Evolutionary conservation across 73 alveolate genomes (phyloP).

Genomic region (Paramecium sexaurelia): DNA sequence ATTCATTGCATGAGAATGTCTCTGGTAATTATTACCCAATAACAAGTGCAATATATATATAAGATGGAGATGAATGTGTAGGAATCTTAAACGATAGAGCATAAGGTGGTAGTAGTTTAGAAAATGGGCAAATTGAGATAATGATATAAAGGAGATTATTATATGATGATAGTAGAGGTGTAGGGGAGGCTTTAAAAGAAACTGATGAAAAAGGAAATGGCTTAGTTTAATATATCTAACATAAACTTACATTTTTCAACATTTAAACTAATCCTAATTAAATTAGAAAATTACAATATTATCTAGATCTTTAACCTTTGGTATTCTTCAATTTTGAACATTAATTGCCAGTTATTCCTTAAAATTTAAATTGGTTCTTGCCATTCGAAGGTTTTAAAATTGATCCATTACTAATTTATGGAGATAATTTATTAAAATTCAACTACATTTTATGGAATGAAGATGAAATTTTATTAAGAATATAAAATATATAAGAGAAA

Average conservation of each 20-base stretch:
- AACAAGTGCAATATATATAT: conserved; percentile 70
- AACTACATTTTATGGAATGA: neutral
- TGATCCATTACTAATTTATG: neutral
- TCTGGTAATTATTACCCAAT: conserved; percentile 81
- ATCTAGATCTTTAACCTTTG: neutral
- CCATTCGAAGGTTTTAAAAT: neutral
- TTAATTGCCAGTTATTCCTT: neutral
- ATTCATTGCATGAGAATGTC: conserved; percentile 54
- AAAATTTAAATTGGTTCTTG: neutral
- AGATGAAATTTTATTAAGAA: conserved; percentile 8
- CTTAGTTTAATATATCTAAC: neutral
- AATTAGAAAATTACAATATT: neutral
- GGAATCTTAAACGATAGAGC: conserved; percentile 85
- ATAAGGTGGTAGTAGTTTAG: conserved; percentile 88
- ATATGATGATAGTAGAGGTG: conserved; percentile 85
- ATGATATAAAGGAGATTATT: conserved; percentile 88
- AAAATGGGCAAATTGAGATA: conserved; percentile 89
- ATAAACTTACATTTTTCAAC: conserved; percentile 39
- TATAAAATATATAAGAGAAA: neutral
- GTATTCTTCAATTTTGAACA: neutral
- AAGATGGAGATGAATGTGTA: conserved; percentile 51
- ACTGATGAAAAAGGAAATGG: conserved; percentile 10
- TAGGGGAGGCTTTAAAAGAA: conserved; percentile 87
- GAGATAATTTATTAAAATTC: neutral
- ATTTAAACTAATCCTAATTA: neutral